Evolutionary conservation across 2,329 filamentous ascomycete genomes (phyloP), one percentile per base, ranked within the genome.

Genomic region (Aspergillus quadrilineatus): DNA sequence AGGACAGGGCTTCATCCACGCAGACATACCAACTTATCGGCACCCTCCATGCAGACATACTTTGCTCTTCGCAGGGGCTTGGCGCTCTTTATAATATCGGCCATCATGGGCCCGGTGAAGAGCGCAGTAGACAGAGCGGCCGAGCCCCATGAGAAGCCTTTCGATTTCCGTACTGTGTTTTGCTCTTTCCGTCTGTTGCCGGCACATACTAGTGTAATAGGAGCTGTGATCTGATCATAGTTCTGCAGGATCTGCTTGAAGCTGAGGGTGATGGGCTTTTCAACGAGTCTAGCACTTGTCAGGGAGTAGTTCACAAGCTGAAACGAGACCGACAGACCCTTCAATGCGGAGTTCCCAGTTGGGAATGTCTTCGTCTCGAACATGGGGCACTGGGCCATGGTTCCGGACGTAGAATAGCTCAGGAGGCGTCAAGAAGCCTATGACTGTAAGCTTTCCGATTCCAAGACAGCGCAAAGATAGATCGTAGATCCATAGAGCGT

Each of bases 141-240:
- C 1, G 92, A 81, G 36, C 92, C 92, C 92, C 92, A 97, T 2
- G 91, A 96, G 75, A 97, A 97, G 0, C 92, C 92, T 66, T 96
- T 95, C 1, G 89, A 90, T 72, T 96, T 96, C 14, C 90, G 83
- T 3, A 96, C 89, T 50, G 90, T 81, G 64, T 97, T 97, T 69
- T 96, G 92, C 74, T 97, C 92, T 75, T 96, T 96, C 32, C 92
- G 84, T 57, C 92, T 82, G 72, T 97, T 97, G 1, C 92, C 92
- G 4, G 92, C 92, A 71, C 92, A 97, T 22, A 96, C 92, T 1
- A 97, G 82, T 0, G 92, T 96, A 58, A 97, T 82, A 0, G 92
- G 92, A 56, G 89, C 89, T 2, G 92, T 96, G 28, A 90, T 82
- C 69, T 95, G 90, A 53, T 92, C 86, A 65, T 89, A 95, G 7